phyloP scores from a whole-genome alignment of 352 stramenopile genomes.

The Peronospora belbahrii region DNA sequence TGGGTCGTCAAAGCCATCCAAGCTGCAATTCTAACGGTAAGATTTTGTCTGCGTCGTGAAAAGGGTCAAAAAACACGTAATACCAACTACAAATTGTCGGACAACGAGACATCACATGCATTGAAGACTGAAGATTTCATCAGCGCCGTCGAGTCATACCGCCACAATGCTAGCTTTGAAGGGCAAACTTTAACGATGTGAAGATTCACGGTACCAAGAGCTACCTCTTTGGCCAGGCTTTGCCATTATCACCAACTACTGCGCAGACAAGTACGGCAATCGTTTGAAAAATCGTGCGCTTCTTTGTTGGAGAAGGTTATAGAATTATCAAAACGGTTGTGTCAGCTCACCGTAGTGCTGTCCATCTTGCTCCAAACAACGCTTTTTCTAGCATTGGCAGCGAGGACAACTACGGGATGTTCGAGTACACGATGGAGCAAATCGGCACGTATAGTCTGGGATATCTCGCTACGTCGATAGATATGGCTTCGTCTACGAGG shows the following conservation, averaged over 20 bases:
- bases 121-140: conserved; percentile 48
- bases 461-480: conserved; percentile 28
- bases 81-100: conserved; percentile 16
- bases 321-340: conserved; percentile 32
- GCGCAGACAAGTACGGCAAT: too few relatives aligned
- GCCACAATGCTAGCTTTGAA: too few relatives aligned
- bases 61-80: conserved; percentile 16
- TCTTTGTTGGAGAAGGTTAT: conserved; percentile 66
- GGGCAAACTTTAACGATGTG: too few relatives aligned
- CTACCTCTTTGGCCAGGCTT: too few relatives aligned
- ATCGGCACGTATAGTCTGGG: conserved; percentile 25
- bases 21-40: conserved; percentile 42
- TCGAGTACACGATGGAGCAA: conserved; percentile 24
- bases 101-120: conserved; percentile 36
- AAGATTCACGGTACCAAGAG: too few relatives aligned
- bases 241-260: too few relatives aligned
- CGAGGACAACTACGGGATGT: too few relatives aligned
- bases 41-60: conserved; percentile 35
- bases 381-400: conserved; percentile 17
- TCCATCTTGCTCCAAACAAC: conserved; percentile 28
- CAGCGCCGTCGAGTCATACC: too few relatives aligned
- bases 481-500: conserved; percentile 10
- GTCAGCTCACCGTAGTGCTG: conserved; percentile 20
- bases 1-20: conserved; percentile 50
- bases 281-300: conserved; percentile 27